These are phyloP conservation scores for Amphibolis antarctica DNA, from an alignment of 106 monocot genomes.

Conservation along the genomic window DNA sequence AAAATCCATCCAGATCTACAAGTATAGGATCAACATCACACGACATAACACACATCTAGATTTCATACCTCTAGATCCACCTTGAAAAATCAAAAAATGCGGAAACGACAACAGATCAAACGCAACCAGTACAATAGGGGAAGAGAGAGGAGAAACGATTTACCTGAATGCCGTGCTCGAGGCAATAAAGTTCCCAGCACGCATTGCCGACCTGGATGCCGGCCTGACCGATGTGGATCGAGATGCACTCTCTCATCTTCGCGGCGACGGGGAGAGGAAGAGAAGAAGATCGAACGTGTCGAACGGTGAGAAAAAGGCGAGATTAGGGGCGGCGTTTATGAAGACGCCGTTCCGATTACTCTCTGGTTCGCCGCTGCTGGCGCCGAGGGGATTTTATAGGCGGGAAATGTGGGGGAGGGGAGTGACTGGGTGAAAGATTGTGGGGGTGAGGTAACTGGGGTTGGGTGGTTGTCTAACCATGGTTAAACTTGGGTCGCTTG, in stretches of 20 bases:
- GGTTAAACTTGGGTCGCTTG: neutral
- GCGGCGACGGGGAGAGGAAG: neutral
- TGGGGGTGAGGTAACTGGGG: neutral
- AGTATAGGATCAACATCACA: neutral
- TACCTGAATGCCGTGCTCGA: conserved; percentile 89
- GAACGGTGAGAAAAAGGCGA: neutral
- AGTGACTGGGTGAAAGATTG: neutral
- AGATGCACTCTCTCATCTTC: conserved; percentile 96
- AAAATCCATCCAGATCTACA: neutral
- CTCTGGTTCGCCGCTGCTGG: neutral
- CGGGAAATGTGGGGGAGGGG: neutral
- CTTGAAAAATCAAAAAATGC: neutral
- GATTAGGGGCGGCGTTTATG: conserved; percentile 9
- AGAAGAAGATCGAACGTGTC: neutral
- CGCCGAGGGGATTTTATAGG: neutral
- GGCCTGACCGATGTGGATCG: conserved; percentile 94
- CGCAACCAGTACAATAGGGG: neutral
- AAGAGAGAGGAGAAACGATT: neutral
- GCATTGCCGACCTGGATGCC: conserved; percentile 95
- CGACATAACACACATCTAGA: neutral
- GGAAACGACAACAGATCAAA: neutral
- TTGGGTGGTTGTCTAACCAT: neutral
- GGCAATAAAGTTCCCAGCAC: conserved; percentile 91
- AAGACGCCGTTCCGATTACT: conserved; percentile 11
- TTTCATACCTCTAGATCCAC: neutral